These are phyloP conservation scores for Globisporangium yorkense DNA, from an alignment of 352 stramenopile genomes.

Conservation along the genomic window DNA sequence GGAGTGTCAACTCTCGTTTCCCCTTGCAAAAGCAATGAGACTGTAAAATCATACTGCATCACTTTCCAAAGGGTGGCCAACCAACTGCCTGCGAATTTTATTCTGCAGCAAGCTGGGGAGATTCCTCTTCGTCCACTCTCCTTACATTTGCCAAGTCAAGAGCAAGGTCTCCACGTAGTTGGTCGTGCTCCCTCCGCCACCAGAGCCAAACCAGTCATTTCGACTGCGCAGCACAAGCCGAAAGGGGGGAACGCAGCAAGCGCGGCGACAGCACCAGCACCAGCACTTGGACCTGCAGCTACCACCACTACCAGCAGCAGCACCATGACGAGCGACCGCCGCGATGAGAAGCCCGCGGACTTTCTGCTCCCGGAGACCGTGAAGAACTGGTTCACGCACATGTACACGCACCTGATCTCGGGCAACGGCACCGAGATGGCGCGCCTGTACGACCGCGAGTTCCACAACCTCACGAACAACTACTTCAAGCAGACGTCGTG, in stretches of 20 bases:
- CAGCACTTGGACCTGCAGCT: constrained; percentile 1
- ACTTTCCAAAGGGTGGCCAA: background rate
- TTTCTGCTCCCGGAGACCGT: constrained; percentile 85
- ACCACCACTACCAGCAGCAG: background rate
- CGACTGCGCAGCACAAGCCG: background rate
- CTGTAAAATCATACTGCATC: no score
- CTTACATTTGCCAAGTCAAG: constrained; percentile 23
- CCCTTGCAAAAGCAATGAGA: background rate
- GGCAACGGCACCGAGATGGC: constrained; percentile 81
- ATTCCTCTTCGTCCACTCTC: background rate
- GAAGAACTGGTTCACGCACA: constrained; percentile 86
- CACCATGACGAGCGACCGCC: constrained; percentile 41
- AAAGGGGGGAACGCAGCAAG: constrained; percentile 1
- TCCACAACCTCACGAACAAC: constrained; percentile 84
- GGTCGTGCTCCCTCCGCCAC: constrained; percentile 11
- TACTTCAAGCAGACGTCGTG: constrained; percentile 95
- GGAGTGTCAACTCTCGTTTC: background rate
- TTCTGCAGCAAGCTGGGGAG: background rate
- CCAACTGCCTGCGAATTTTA: background rate
- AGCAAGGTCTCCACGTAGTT: constrained; percentile 17
- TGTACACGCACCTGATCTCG: constrained; percentile 81
- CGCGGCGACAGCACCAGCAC: background rate
- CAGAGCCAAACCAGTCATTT: constrained; percentile 49
- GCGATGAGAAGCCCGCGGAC: constrained; percentile 83
- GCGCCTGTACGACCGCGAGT: constrained; percentile 86